Evolutionary conservation across 176 grass and related monocot species (phyloP).

Genomic region (Rhynchospora pubera): DNA sequence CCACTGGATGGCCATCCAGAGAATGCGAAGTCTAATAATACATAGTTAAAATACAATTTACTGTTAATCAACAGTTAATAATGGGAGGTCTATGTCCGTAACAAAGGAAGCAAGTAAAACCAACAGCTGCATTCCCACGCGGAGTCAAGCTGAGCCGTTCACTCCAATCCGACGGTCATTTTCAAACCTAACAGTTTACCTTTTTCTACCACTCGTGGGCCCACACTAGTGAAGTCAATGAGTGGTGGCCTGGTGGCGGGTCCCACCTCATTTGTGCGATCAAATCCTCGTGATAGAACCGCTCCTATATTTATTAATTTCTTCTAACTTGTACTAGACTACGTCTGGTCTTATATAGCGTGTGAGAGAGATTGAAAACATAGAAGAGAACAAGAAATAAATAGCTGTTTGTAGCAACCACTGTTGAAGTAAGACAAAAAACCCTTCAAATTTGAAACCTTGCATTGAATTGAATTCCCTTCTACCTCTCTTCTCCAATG

Average conservation of each 20-base stretch:
- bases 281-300: slow-evolving; percentile 25
- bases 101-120: not conserved
- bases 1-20: no score
- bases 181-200: not conserved
- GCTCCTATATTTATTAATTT: not conserved
- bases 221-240: slow-evolving; percentile 22
- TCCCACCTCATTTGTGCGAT: not conserved
- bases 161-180: not conserved
- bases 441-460: not conserved
- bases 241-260: not conserved
- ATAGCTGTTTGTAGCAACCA: not conserved
- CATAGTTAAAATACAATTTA: not conserved
- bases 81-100: not conserved
- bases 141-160: not conserved
- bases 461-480: not conserved
- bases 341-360: not conserved
- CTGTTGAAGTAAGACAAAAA: not conserved
- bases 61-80: not conserved
- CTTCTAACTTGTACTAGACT: not conserved
- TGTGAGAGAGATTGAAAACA: not conserved
- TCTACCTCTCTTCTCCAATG: slow-evolving; percentile 6
- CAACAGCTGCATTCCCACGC: not conserved
- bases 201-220: not conserved
- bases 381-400: slow-evolving; percentile 3
- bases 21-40: no score